These are phyloP conservation scores for Cenchrus fungigraminus DNA, from an alignment of 176 grass and related monocot genomes.

Conservation along the genomic window DNA sequence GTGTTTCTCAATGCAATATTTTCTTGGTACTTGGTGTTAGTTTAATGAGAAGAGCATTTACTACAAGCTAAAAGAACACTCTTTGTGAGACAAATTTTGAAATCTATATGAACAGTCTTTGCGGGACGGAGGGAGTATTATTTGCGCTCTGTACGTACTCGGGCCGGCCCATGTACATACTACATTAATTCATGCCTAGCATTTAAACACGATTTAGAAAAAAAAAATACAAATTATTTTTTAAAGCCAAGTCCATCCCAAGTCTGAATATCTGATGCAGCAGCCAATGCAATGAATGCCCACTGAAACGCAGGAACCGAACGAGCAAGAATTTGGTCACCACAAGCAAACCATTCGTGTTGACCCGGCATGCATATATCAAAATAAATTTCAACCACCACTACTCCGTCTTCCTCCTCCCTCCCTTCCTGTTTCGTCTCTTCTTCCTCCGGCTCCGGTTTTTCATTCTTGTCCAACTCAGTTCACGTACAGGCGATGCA, in stretches of 20 bases:
- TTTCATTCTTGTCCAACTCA: neutral
- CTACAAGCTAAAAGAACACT: too few species aligned
- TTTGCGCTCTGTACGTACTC: neutral
- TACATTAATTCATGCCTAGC: neutral
- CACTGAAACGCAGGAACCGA: neutral
- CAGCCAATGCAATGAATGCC: neutral
- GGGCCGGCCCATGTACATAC: neutral
- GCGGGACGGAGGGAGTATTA: too few species aligned
- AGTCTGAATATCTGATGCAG: neutral
- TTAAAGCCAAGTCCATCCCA: neutral
- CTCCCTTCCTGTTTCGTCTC: neutral
- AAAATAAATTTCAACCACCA: neutral
- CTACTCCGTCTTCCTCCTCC: neutral
- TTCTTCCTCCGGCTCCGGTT: neutral
- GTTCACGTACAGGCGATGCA: neutral
- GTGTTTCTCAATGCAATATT: too few species aligned
- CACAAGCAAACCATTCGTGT: slow-evolving; percentile 8
- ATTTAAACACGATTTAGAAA: neutral
- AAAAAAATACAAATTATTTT: neutral
- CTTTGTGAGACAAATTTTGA: too few species aligned
- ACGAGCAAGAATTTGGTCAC: neutral
- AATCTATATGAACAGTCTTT: too few species aligned
- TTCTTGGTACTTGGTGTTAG: too few species aligned
- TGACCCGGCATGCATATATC: neutral
- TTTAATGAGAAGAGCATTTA: too few species aligned